phyloP scores from a whole-genome alignment of 805 yeast genomes.

The Kodamaea sagamina region DNA sequence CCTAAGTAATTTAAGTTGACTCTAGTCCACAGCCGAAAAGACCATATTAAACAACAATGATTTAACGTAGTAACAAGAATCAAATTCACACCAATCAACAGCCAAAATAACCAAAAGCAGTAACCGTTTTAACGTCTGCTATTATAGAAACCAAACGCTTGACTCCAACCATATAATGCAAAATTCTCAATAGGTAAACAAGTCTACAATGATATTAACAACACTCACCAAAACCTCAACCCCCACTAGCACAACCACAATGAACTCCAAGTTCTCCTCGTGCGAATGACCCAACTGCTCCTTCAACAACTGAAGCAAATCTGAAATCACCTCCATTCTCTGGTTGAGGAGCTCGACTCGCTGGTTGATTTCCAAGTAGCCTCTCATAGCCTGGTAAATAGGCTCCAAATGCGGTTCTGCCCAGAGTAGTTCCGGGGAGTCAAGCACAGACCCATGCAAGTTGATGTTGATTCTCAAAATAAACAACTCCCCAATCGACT shows the following conservation, averaged over 20 bases:
- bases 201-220: constrained; percentile 70
- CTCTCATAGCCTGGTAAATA: constrained; percentile 94
- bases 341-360: constrained; percentile 88
- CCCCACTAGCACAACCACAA: constrained; percentile 87
- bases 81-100: too few species aligned
- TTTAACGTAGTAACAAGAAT: too few species aligned
- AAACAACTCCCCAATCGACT: constrained; percentile 92
- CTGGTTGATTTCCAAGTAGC: constrained; percentile 92
- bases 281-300: constrained; percentile 96
- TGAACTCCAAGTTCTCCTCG: constrained; percentile 85
- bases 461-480: constrained; percentile 82
- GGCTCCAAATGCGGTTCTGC: constrained; percentile 98
- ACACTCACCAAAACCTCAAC: constrained; percentile 90
- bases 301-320: constrained; percentile 90
- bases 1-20: too few species aligned
- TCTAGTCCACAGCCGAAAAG: too few species aligned
- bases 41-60: too few species aligned
- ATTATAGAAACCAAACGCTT: too few species aligned
- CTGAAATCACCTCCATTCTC: constrained; percentile 89
- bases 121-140: too few species aligned
- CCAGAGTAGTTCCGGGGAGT: constrained; percentile 99
- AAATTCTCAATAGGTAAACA: constrained; percentile 31
- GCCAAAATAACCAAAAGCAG: too few species aligned
- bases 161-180: constrained; percentile 1
- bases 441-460: constrained; percentile 84